These are phyloP conservation scores for Fusarium sp. DNA, from an alignment of 2,329 filamentous ascomycete genomes.

Conservation along the genomic window DNA sequence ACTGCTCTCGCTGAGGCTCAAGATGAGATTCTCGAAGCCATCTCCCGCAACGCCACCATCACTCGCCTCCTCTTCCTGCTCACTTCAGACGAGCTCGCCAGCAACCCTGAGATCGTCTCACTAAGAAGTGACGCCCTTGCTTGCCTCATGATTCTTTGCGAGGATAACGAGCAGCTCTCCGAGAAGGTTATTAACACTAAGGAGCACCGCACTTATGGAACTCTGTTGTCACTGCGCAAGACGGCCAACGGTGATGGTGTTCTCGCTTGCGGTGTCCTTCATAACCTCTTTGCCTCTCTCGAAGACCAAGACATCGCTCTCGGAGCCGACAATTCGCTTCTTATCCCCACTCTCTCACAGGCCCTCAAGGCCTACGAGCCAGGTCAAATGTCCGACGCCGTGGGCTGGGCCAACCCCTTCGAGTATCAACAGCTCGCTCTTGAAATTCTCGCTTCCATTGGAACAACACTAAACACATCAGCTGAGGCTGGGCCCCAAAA, in stretches of 20 bases:
- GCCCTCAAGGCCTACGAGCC: conserved; percentile 48
- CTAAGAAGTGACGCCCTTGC: conserved; percentile 63
- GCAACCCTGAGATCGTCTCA: conserved; percentile 56
- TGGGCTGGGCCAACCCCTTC: conserved; percentile 55
- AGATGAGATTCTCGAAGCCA: conserved; percentile 69
- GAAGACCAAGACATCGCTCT: conserved; percentile 43
- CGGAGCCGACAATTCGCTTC: conserved; percentile 51
- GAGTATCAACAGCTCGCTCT: conserved; percentile 68
- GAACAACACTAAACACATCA: conserved; percentile 67
- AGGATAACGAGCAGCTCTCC: conserved; percentile 68
- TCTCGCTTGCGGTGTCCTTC: conserved; percentile 70
- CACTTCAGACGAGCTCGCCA: conserved; percentile 58
- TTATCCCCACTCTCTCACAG: conserved; percentile 55
- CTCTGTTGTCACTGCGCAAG: conserved; percentile 62
- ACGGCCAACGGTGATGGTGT: conserved; percentile 63
- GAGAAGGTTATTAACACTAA: conserved; percentile 65
- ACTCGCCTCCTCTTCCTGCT: conserved; percentile 68
- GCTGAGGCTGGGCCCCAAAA: conserved; percentile 54
- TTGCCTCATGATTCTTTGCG: conserved; percentile 69
- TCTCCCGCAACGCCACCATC: conserved; percentile 63
- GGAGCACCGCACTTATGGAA: conserved; percentile 60
- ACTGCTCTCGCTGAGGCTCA: conserved; percentile 68
- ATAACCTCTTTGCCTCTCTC: conserved; percentile 69
- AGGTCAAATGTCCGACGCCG: conserved; percentile 49
- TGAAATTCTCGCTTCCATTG: conserved; percentile 74